These are phyloP conservation scores for Heliamphora pulchella DNA, from an alignment of 179 eudicot genomes.

Conservation along the genomic window DNA sequence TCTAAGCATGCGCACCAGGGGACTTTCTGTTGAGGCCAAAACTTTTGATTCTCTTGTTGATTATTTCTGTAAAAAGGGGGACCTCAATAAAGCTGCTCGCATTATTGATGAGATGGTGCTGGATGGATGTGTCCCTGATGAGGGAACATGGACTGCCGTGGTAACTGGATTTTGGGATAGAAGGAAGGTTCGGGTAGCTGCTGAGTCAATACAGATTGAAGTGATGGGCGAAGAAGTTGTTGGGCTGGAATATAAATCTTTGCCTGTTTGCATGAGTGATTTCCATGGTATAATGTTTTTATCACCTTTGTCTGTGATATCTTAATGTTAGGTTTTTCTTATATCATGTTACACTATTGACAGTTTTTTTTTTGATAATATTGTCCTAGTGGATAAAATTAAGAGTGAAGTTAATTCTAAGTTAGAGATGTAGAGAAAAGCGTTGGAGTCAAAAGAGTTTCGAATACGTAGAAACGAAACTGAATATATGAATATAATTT, in stretches of 20 bases:
- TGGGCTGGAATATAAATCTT: slow-evolving; percentile 17
- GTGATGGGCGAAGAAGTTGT: slow-evolving; percentile 20
- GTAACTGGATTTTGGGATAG: slow-evolving; percentile 48
- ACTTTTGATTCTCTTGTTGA: slow-evolving; percentile 47
- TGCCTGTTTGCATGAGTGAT: background rate
- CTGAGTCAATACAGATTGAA: slow-evolving; percentile 34
- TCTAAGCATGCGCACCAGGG: slow-evolving; percentile 67
- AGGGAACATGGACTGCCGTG: slow-evolving; percentile 50
- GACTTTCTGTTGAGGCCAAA: slow-evolving; percentile 62
- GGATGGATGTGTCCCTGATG: slow-evolving; percentile 76
- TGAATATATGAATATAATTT: too few relatives aligned
- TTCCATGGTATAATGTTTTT: background rate
- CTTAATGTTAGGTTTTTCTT: background rate
- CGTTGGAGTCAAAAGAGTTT: too few relatives aligned
- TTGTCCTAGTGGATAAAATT: too few relatives aligned
- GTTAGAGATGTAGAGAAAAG: too few relatives aligned
- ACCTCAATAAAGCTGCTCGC: slow-evolving; percentile 49
- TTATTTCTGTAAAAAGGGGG: slow-evolving; percentile 56
- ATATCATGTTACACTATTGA: slow-evolving; percentile 6
- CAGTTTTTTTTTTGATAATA: too few relatives aligned
- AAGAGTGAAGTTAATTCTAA: too few relatives aligned
- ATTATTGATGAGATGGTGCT: slow-evolving; percentile 66
- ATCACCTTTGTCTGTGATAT: background rate
- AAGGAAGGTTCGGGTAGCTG: slow-evolving; percentile 38
- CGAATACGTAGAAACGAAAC: too few relatives aligned